phyloP scores from a whole-genome alignment of 1,284 basidiomycete species.

The Sparassis latifolia region DNA sequence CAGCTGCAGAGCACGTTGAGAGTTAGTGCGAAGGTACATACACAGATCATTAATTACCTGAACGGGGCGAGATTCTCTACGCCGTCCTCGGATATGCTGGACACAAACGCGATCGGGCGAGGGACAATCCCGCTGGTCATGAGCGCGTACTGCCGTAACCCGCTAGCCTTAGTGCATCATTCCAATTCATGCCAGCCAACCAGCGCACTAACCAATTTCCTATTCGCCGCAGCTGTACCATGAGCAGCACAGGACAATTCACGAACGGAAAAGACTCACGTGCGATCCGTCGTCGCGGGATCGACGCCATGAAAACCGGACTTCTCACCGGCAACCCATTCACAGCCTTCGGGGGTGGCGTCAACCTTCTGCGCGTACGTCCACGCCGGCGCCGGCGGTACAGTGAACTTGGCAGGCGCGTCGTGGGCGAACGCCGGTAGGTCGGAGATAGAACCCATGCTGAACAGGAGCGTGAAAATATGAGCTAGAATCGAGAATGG shows the following conservation, averaged over 20 bases:
- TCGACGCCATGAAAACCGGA: conserved; percentile 54
- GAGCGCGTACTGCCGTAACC: conserved; percentile 27
- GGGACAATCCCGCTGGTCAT: conserved; percentile 67
- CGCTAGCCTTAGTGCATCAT: not conserved
- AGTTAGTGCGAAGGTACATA: conserved; percentile 1
- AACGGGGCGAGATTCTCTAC: conserved; percentile 63
- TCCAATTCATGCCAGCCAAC: too few relatives aligned
- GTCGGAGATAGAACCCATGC: too few relatives aligned
- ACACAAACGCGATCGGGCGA: conserved; percentile 71
- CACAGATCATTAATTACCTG: conserved; percentile 31
- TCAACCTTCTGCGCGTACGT: conserved; percentile 45
- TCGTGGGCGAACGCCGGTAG: conserved; percentile 6
- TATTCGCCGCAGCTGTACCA: not conserved
- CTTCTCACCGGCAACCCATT: conserved; percentile 45
- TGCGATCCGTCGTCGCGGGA: conserved; percentile 37
- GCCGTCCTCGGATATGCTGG: conserved; percentile 50
- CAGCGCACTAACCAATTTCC: conserved; percentile 3
- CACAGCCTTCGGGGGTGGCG: conserved; percentile 38
- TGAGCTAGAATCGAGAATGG: too few relatives aligned
- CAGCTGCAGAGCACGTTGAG: conserved; percentile 32
- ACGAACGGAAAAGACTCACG: conserved; percentile 25
- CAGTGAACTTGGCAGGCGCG: conserved; percentile 30
- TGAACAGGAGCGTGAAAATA: too few relatives aligned
- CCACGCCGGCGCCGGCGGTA: conserved; percentile 54
- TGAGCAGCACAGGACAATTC: not conserved